Evolutionary conservation across 768 basidiomycete genomes (phyloP).

Genomic region (Stropharia rugosoannulata): DNA sequence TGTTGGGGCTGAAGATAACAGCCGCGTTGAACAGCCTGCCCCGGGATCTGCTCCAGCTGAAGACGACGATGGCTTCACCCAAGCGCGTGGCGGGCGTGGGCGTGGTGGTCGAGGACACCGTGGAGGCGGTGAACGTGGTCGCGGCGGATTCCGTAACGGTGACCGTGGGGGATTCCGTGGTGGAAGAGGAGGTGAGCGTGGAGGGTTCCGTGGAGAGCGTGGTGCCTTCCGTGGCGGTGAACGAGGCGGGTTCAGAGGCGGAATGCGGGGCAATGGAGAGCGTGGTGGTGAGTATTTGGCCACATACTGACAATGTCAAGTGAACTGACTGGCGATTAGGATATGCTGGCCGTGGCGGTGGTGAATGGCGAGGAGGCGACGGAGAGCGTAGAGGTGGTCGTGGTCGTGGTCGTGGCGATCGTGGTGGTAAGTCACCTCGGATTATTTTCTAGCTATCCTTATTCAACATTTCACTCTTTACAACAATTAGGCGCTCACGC

Average conservation of each 20-base stretch:
- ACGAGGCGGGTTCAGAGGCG: slow-evolving; percentile 36
- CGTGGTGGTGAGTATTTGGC: slow-evolving; percentile 20
- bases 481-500: slow-evolving; percentile 8
- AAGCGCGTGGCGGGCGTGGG: slow-evolving; percentile 46
- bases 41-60: slow-evolving; percentile 19
- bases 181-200: slow-evolving; percentile 25
- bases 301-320: background rate
- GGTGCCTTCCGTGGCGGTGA: slow-evolving; percentile 27
- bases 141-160: slow-evolving; percentile 14
- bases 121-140: slow-evolving; percentile 12
- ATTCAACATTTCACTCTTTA: background rate
- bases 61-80: slow-evolving; percentile 68
- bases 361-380: slow-evolving; percentile 40
- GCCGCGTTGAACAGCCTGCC: slow-evolving; percentile 18
- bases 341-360: background rate
- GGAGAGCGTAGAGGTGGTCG: slow-evolving; percentile 47
- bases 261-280: slow-evolving; percentile 41
- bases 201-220: slow-evolving; percentile 30
- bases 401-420: slow-evolving; percentile 36
- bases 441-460: background rate
- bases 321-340: background rate
- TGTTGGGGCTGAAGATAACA: slow-evolving; percentile 1
- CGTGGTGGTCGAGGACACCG: slow-evolving; percentile 37
- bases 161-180: slow-evolving; percentile 33
- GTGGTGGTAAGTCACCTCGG: slow-evolving; percentile 19